phyloP scores from a whole-genome alignment of 805 yeast genomes.

The Zygotorulaspora chibaensis region DNA sequence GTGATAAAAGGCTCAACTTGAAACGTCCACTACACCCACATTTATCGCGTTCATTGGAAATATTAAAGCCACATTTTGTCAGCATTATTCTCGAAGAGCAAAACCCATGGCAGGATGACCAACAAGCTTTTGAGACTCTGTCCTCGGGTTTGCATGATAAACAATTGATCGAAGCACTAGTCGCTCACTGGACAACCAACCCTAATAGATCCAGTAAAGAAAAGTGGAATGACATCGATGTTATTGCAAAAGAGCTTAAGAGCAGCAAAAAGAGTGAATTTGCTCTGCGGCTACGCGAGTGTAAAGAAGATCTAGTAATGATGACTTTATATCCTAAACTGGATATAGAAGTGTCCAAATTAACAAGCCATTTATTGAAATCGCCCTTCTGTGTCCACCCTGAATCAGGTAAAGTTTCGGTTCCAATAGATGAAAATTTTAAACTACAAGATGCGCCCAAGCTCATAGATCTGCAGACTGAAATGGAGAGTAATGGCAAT shows the following conservation, averaged over 20 bases:
- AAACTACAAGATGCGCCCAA: constrained; percentile 81
- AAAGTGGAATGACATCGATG: constrained; percentile 78
- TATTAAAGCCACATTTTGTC: constrained; percentile 59
- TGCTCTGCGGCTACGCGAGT: constrained; percentile 46
- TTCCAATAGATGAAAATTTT: constrained; percentile 58
- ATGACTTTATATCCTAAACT: constrained; percentile 84
- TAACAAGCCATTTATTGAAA: constrained; percentile 84
- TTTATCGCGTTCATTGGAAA: constrained; percentile 66
- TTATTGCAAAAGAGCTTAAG: constrained; percentile 39
- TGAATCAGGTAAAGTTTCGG: constrained; percentile 91
- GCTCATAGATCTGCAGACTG: constrained; percentile 56
- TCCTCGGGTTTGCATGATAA: constrained; percentile 61
- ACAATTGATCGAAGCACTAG: constrained; percentile 48
- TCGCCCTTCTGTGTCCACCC: constrained; percentile 98
- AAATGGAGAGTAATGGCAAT: constrained; percentile 51
- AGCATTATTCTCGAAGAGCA: constrained; percentile 71
- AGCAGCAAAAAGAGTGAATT: constrained; percentile 33
- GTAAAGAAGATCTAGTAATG: constrained; percentile 80
- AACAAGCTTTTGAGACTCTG: constrained; percentile 52
- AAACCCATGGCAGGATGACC: constrained; percentile 72
- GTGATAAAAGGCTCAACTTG: constrained; percentile 46
- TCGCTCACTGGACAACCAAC: constrained; percentile 53
- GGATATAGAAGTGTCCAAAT: constrained; percentile 89
- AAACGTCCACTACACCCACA: constrained; percentile 90
- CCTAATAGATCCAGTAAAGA: constrained; percentile 50